phyloP scores from a whole-genome alignment of 352 stramenopile genomes.

The Phytophthora tubulina region DNA sequence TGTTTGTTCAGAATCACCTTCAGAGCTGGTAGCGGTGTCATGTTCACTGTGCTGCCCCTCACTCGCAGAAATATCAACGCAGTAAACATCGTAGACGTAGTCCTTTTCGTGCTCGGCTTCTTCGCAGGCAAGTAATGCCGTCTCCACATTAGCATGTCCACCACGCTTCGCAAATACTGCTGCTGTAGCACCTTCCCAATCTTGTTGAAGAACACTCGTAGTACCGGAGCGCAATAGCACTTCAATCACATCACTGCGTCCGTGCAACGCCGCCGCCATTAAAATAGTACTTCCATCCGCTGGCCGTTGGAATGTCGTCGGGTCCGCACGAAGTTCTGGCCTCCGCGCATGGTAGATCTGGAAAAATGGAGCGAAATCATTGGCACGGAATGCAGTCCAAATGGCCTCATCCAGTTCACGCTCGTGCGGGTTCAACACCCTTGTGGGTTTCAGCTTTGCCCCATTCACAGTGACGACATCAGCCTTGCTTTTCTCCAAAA shows the following conservation, averaged over 20 bases:
- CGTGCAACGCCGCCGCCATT: conserved; percentile 82
- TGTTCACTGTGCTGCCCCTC: conserved; percentile 31
- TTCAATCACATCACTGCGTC: conserved; percentile 85
- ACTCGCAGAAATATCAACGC: conserved; percentile 72
- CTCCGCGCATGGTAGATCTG: conserved; percentile 57
- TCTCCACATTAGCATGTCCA: conserved; percentile 67
- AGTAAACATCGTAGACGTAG: conserved; percentile 90
- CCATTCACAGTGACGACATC: conserved; percentile 66
- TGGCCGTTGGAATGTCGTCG: conserved; percentile 71
- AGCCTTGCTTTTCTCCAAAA: conserved; percentile 21
- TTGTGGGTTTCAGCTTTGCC: conserved; percentile 57
- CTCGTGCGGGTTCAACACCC: conserved; percentile 83
- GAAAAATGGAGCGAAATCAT: conserved; percentile 88
- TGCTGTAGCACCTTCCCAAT: conserved; percentile 70
- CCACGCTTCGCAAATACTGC: conserved; percentile 66
- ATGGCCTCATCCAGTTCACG: conserved; percentile 82
- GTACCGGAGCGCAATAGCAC: conserved; percentile 58
- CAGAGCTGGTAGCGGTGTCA: conserved; percentile 20
- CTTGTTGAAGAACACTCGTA: conserved; percentile 63
- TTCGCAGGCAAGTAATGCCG: conserved; percentile 77
- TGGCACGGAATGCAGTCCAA: conserved; percentile 79
- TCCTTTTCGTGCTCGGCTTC: conserved; percentile 80
- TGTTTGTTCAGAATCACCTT: conserved; percentile 29
- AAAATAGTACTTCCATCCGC: conserved; percentile 78
- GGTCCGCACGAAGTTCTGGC: conserved; percentile 53